Conservation (phyloP, 2,329 filamentous ascomycete species). For the Trichoderma sp. region DNA sequence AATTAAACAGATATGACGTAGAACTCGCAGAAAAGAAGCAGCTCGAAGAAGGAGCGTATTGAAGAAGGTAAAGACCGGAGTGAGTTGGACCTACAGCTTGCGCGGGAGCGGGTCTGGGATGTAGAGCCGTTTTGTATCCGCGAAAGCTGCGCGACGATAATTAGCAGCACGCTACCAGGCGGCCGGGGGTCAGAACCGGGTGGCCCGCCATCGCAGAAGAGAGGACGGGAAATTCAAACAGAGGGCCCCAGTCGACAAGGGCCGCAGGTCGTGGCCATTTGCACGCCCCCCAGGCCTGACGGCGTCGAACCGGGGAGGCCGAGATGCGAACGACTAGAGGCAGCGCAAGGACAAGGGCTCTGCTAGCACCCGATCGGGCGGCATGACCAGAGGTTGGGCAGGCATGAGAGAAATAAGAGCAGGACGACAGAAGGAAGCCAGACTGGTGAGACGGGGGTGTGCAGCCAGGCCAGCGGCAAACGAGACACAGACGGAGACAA, state of each 20-base stretch:
- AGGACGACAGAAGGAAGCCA: conserved; percentile 1
- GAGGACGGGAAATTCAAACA: conserved; percentile 23
- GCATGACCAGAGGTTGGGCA: conserved; percentile 14
- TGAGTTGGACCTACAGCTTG: conserved; percentile 26
- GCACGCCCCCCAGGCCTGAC: conserved; percentile 21
- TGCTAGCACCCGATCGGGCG: conserved; percentile 23
- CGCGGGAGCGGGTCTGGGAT: conserved; percentile 20
- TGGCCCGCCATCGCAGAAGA: conserved; percentile 22
- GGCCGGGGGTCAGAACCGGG: conserved; percentile 22
- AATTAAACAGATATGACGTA: conserved; percentile 20
- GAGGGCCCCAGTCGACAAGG: conserved; percentile 25
- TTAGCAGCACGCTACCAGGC: conserved; percentile 26
- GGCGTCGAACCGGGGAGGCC: conserved; percentile 26
- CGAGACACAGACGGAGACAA: conserved; percentile 12
- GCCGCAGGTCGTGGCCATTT: conserved; percentile 11
- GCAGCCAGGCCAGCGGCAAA: conserved; percentile 14
- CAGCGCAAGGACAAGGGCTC: conserved; percentile 22
- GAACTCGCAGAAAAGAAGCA: conserved; percentile 21
- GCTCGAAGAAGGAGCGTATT: conserved; percentile 20
- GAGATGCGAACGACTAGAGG: conserved; percentile 23
- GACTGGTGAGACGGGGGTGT: conserved; percentile 5
- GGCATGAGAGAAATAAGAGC: conserved; percentile 6
- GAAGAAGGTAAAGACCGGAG: conserved; percentile 21
- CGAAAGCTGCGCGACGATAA: conserved; percentile 17
- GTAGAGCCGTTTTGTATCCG: conserved; percentile 26